phyloP scores from a whole-genome alignment of 2,329 filamentous ascomycete genomes.

The Nigrograna mackinnonii region DNA sequence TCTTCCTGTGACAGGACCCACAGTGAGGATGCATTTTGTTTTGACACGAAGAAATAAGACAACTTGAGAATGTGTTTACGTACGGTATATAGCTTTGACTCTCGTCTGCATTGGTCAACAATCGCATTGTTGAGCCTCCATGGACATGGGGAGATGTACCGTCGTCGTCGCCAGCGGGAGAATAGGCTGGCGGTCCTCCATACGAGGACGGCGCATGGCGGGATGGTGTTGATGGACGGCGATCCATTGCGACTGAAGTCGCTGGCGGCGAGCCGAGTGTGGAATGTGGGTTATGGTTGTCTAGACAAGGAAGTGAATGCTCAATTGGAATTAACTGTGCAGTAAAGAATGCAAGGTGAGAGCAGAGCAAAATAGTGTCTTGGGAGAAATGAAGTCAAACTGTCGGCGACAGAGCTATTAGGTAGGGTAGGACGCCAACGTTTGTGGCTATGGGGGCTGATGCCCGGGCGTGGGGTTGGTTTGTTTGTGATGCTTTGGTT shows the following conservation, averaged over 20 bases:
- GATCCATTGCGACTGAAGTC: constrained; percentile 26
- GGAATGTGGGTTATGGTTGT: not conserved
- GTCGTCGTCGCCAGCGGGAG: constrained; percentile 42
- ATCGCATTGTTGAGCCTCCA: constrained; percentile 52
- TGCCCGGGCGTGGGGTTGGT: no score
- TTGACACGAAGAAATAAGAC: constrained; percentile 21
- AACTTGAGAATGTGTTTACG: constrained; percentile 24
- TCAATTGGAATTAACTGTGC: no score
- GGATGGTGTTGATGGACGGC: constrained; percentile 35
- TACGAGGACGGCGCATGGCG: constrained; percentile 33
- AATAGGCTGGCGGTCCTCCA: constrained; percentile 48
- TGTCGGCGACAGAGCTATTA: no score
- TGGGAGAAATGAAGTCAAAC: no score
- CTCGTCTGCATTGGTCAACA: constrained; percentile 52
- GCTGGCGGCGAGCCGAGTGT: not conserved
- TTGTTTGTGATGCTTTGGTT: no score
- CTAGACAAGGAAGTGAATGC: not conserved
- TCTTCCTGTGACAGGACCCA: constrained; percentile 9
- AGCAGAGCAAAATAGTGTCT: no score
- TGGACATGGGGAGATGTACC: constrained; percentile 35
- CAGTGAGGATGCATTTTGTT: constrained; percentile 22
- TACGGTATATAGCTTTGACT: constrained; percentile 45
- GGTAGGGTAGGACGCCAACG: no score
- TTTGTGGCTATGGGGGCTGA: no score
- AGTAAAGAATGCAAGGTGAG: no score